Percentiles rank a stretch among this genome's conserved stretches.
Conservation (phyloP, 441 rosid species). For the Kokia cookei region DNA sequence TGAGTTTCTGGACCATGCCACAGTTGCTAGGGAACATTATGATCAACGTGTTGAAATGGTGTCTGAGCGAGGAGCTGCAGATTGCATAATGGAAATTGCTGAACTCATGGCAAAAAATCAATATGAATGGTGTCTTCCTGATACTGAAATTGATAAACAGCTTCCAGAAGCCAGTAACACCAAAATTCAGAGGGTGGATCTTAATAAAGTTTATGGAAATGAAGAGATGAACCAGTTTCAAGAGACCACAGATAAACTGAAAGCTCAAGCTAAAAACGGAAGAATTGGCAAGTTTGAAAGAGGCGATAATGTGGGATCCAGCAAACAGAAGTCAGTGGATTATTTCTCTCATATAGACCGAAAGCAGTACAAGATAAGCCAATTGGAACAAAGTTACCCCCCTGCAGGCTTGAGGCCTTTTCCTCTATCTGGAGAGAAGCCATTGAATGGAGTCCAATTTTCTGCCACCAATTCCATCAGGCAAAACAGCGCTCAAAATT, state of each 20-base stretch:
- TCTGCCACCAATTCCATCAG: conserved; percentile 32
- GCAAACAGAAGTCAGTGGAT: conserved; percentile 34
- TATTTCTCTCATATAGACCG: conserved; percentile 34
- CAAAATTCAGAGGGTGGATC: conserved; percentile 38
- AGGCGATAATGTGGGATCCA: conserved; percentile 24
- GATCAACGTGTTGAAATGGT: conserved; percentile 34
- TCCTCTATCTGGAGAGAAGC: conserved; percentile 37
- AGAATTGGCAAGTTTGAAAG: conserved; percentile 28
- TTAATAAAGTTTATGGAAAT: conserved; percentile 31
- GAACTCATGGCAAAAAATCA: conserved; percentile 96
- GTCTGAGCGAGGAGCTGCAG: conserved; percentile 49
- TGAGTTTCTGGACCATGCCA: conserved; percentile 23
- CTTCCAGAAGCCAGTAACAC: conserved; percentile 27
- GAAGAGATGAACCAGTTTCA: conserved; percentile 31
- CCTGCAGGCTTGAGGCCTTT: conserved; percentile 31
- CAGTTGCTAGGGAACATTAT: conserved; percentile 24
- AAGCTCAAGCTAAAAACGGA: conserved; percentile 31
- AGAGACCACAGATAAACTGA: conserved; percentile 30
- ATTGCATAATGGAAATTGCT: conserved; percentile 90
- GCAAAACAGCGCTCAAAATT: conserved; percentile 28
- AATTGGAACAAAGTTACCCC: conserved; percentile 31
- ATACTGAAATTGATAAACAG: conserved; percentile 42
- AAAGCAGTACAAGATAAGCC: conserved; percentile 18
- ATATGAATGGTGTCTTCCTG: conserved; percentile 82
- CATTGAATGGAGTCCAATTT: conserved; percentile 33